Evolutionary conservation across 1,139 yeast species (phyloP).

Genomic region (Barnettozyma hawaiiensis): DNA sequence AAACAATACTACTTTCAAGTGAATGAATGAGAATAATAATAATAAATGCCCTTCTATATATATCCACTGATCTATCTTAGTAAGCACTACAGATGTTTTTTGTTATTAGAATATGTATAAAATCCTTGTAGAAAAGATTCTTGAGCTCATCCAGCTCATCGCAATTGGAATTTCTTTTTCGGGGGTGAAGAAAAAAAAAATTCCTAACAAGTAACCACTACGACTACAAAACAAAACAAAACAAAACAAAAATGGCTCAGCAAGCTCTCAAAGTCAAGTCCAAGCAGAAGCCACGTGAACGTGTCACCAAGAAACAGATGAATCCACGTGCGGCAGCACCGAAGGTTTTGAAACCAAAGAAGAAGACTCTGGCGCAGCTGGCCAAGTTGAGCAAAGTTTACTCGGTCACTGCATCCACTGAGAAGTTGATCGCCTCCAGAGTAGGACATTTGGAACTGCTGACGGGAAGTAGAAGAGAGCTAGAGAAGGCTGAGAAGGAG

Average conservation of each 20-base stretch:
- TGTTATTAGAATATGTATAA: too few relatives aligned
- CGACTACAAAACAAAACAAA: background rate
- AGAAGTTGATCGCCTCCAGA: constrained; percentile 76
- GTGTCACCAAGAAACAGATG: constrained; percentile 36
- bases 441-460: constrained; percentile 94
- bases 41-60: too few relatives aligned
- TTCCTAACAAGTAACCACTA: background rate
- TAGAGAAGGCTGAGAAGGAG: constrained; percentile 48
- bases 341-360: constrained; percentile 63
- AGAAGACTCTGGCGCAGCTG: constrained; percentile 44
- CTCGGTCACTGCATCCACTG: constrained; percentile 68
- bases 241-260: constrained; percentile 30
- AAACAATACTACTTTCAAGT: too few relatives aligned
- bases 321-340: constrained; percentile 78
- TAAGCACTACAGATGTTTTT: too few relatives aligned
- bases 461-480: constrained; percentile 84
- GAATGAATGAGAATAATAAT: too few relatives aligned
- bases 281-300: constrained; percentile 32
- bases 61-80: too few relatives aligned
- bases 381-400: constrained; percentile 57
- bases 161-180: background rate
- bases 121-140: too few relatives aligned
- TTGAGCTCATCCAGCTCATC: background rate
- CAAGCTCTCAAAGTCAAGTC: constrained; percentile 34
- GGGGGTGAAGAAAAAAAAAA: background rate